Evolutionary conservation across 306 rosid species (phyloP), one percentile per base, ranked within the genome.

Genomic region (Argentina anserina): DNA sequence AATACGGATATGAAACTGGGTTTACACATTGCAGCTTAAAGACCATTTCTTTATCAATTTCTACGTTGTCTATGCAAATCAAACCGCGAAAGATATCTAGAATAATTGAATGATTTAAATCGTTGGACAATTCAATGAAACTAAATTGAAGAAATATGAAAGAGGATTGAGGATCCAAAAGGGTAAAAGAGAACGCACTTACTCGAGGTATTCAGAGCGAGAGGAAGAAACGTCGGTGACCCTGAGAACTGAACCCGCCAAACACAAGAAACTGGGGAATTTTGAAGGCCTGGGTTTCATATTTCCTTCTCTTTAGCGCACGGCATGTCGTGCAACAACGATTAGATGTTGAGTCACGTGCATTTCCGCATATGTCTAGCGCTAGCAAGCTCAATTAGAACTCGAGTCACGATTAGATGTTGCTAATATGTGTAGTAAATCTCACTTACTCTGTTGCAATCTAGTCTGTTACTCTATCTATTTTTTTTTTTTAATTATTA

Each of bases 241-340:
- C n/a, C 34, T 20, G 63, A 31, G 14, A 49, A n/a, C 21, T 33
- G 10, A 1, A 40, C 73, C 74, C 74, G 74, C 74, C 74, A 70
- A 70, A 52, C 63, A 11, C 46, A 40, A 53, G 14, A 3, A 13
- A 23, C 34, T 36, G 13, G 23, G 33, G 8, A 49, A 13, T 69
- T 59, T 69, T 69, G 25, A 69, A 69, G 74, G 34, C 1, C 7
- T 25, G 60, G 62, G 46, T 12, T 46, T 45, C 29, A 8, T 9
- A 4, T 14, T 9, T 28, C 34, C 41, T 68, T n/a, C 63, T n/a
- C 9, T 21, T 21, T 1, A 11, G 8, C 60, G 25, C 2, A 43
- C 72, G 72, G 5, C 73, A 33, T 50, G 47, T 69, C 63, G 73
- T 69, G 20, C 33, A 39, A 20, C 71, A 15, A 2, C 53, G 3